Percentiles rank a stretch among this genome's conserved stretches.
phyloP scores from a whole-genome alignment of 2,329 filamentous ascomycete genomes.

The Fusarium domesticum region DNA sequence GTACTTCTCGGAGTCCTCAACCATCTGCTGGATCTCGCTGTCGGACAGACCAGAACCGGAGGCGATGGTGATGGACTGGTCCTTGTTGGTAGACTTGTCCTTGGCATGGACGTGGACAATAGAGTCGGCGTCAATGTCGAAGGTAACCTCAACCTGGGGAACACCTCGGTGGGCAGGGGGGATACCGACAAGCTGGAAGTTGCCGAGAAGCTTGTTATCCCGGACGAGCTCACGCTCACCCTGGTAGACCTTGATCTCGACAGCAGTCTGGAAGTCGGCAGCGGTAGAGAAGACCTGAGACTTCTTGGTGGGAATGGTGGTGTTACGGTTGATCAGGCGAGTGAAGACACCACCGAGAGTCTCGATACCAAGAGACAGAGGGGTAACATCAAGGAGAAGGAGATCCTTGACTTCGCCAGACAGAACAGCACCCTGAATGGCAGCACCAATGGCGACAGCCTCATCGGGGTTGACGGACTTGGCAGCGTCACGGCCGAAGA shows the following conservation, averaged over 20 bases:
- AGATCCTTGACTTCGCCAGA: slow-evolving; percentile 96
- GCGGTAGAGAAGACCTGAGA: slow-evolving; percentile 97
- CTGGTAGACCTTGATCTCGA: slow-evolving; percentile 99
- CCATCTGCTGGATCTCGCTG: slow-evolving; percentile 93
- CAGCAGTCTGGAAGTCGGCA: slow-evolving; percentile 96
- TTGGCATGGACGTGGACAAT: slow-evolving; percentile 98
- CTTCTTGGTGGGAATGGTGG: slow-evolving; percentile 99
- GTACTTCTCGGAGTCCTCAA: slow-evolving; percentile 96
- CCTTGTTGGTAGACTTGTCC: slow-evolving; percentile 99
- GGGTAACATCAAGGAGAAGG: slow-evolving; percentile 90
- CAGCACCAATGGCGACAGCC: slow-evolving; percentile 95
- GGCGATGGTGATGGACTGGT: slow-evolving; percentile 98
- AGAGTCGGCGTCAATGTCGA: slow-evolving; percentile 97
- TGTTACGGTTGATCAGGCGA: slow-evolving; percentile 97
- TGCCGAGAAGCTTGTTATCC: slow-evolving; percentile 97
- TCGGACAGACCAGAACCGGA: slow-evolving; percentile 97
- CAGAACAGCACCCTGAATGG: slow-evolving; percentile 94
- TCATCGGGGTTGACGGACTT: slow-evolving; percentile 99
- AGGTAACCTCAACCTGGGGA: slow-evolving; percentile 95
- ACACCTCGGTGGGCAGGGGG: slow-evolving; percentile 95
- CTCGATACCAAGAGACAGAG: slow-evolving; percentile 96
- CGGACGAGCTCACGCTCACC: slow-evolving; percentile 98
- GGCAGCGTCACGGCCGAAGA: slow-evolving; percentile 93
- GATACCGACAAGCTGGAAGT: slow-evolving; percentile 99
- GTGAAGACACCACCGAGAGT: slow-evolving; percentile 98